Conservation (phyloP, 1,139 yeast genomes). For the Zhuliangozyma blackwelliae region DNA sequence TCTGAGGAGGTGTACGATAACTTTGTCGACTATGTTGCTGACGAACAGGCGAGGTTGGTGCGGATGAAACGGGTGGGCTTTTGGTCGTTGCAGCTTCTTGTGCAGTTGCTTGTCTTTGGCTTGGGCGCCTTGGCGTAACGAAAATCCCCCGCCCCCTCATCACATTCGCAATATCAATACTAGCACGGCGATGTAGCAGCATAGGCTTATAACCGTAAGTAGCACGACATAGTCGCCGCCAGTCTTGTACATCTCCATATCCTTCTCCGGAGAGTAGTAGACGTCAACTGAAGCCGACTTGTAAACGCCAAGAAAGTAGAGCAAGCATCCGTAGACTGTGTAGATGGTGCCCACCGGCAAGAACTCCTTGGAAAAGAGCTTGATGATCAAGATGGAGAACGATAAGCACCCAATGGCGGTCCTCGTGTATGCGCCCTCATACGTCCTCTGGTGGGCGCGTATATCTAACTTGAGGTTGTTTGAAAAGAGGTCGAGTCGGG, state of each 20-base stretch:
- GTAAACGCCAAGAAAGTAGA: conserved; percentile 45
- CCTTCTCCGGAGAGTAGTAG: conserved; percentile 40
- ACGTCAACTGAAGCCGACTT: conserved; percentile 44
- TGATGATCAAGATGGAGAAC: conserved; percentile 45
- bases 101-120: conserved; percentile 79
- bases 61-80: conserved; percentile 83
- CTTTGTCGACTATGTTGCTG: conserved; percentile 81
- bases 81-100: conserved; percentile 84
- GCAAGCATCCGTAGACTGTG: conserved; percentile 46
- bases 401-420: conserved; percentile 48
- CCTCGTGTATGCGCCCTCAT: conserved; percentile 58
- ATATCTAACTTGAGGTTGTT: conserved; percentile 45
- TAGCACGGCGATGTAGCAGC: conserved; percentile 43
- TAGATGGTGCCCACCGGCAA: conserved; percentile 51
- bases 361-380: conserved; percentile 50
- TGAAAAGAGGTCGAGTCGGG: conserved; percentile 31
- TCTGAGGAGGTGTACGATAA: conserved; percentile 88
- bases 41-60: conserved; percentile 71
- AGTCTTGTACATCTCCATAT: conserved; percentile 42
- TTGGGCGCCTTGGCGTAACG: conserved; percentile 47
- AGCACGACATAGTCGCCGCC: conserved; percentile 48
- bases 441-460: conserved; percentile 58
- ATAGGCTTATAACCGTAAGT: conserved; percentile 39
- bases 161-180: conserved; percentile 38
- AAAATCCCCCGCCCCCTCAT: neutral